Conservation (phyloP, 495 filamentous ascomycete species). For the Penicillium alfredii region DNA sequence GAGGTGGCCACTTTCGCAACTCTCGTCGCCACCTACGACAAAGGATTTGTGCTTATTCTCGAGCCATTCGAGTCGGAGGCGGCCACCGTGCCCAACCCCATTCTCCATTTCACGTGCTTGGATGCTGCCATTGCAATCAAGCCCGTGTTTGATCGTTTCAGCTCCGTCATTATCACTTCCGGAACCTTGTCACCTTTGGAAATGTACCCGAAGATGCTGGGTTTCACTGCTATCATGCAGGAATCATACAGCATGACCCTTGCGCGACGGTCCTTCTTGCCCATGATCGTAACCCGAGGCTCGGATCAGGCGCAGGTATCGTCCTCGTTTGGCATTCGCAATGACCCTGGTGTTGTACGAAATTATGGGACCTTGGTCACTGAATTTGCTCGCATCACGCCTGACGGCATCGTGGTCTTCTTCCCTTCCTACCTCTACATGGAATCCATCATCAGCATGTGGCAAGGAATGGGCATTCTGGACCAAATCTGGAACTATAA, state of each 20-base stretch:
- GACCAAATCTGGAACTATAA: slow-evolving; percentile 99
- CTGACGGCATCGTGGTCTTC: slow-evolving; percentile 97
- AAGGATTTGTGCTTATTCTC: slow-evolving; percentile 90
- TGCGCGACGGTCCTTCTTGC: slow-evolving; percentile 88
- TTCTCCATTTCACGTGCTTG: slow-evolving; percentile 92
- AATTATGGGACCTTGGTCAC: slow-evolving; percentile 92
- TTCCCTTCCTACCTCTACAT: slow-evolving; percentile 99
- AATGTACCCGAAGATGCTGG: slow-evolving; percentile 99
- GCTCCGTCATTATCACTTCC: slow-evolving; percentile 96
- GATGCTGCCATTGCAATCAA: slow-evolving; percentile 98
- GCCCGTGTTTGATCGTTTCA: slow-evolving; percentile 94
- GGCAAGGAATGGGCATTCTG: slow-evolving; percentile 96
- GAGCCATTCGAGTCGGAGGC: slow-evolving; percentile 96
- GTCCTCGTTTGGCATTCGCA: slow-evolving; percentile 87
- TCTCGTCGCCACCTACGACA: slow-evolving; percentile 93
- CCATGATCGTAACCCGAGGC: slow-evolving; percentile 94
- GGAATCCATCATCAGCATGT: slow-evolving; percentile 98
- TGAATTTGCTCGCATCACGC: slow-evolving; percentile 90
- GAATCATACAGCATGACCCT: slow-evolving; percentile 98
- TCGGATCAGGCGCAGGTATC: slow-evolving; percentile 89
- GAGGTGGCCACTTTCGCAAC: slow-evolving; percentile 99
- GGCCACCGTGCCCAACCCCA: slow-evolving; percentile 90
- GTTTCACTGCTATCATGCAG: slow-evolving; percentile 83
- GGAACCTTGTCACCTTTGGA: slow-evolving; percentile 95
- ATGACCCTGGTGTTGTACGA: slow-evolving; percentile 87